Conservation (phyloP, 495 filamentous ascomycete genomes). For the Podospora pseudopauciseta region DNA sequence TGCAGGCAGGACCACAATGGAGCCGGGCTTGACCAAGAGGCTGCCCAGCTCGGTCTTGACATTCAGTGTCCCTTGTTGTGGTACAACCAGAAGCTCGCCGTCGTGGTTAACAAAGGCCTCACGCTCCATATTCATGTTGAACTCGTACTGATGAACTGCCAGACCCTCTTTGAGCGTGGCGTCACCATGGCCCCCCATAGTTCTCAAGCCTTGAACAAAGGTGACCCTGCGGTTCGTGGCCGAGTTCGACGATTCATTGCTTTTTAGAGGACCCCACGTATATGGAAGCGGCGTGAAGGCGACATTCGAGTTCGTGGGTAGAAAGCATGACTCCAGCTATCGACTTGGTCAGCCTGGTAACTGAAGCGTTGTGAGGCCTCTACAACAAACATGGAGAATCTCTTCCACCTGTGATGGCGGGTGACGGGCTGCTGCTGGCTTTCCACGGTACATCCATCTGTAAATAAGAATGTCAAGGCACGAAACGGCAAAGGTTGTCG, state of each 20-base stretch:
- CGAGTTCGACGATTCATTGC: constrained; percentile 38
- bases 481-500: not conserved
- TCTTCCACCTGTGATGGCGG: constrained; percentile 13
- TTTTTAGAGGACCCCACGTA: constrained; percentile 67
- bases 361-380: not conserved
- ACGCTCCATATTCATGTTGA: constrained; percentile 61
- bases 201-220: constrained; percentile 63
- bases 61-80: constrained; percentile 62
- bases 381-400: not conserved
- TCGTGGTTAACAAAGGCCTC: constrained; percentile 69
- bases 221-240: constrained; percentile 45
- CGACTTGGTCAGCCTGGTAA: not conserved
- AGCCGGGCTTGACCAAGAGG: constrained; percentile 56
- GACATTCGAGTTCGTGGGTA: constrained; percentile 47
- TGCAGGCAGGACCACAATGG: constrained; percentile 66
- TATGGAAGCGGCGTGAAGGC: constrained; percentile 64
- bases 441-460: constrained; percentile 72
- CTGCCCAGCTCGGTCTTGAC: constrained; percentile 64
- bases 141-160: constrained; percentile 65
- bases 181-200: constrained; percentile 66
- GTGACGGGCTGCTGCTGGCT: constrained; percentile 65
- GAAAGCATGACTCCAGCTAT: constrained; percentile 37
- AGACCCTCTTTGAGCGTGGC: constrained; percentile 63
- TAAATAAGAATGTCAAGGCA: constrained; percentile 21
- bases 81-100: constrained; percentile 67